phyloP scores from a whole-genome alignment of 495 filamentous ascomycete species.

The Terfezia claveryi region DNA sequence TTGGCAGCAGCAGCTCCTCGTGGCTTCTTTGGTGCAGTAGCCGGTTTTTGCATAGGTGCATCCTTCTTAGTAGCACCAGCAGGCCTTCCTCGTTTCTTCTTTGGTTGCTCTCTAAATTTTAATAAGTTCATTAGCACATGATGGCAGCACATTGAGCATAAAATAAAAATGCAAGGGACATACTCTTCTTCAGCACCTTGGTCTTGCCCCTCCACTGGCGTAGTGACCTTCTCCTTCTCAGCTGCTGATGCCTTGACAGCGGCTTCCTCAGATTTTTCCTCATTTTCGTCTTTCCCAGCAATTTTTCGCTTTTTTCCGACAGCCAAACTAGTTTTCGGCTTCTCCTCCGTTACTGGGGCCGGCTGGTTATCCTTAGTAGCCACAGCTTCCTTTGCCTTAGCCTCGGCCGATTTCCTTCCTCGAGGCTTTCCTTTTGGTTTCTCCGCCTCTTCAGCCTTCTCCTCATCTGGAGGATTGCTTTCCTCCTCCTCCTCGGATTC shows the following conservation, averaged over 20 bases:
- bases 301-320: conserved; percentile 9
- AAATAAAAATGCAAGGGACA: conserved; percentile 1
- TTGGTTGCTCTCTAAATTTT: conserved; percentile 5
- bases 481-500: conserved; percentile 4
- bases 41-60: neutral
- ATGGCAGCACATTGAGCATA: neutral
- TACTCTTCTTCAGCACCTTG: neutral
- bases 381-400: conserved; percentile 5
- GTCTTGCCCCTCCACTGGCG: neutral
- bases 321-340: conserved; percentile 4
- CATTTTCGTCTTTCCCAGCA: conserved; percentile 1
- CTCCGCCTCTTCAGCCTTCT: conserved; percentile 5
- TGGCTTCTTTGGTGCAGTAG: neutral
- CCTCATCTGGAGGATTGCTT: conserved; percentile 6
- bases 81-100: conserved; percentile 13
- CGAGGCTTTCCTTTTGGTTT: neutral
- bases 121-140: neutral
- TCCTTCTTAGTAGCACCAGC: conserved; percentile 2
- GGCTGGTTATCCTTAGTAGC: neutral
- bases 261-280: conserved; percentile 5
- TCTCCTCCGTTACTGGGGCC: conserved; percentile 2
- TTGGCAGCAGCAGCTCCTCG: too few relatives aligned
- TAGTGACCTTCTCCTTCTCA: neutral
- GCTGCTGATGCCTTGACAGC: neutral
- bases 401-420: conserved; percentile 1